Conservation (phyloP, 228 moss, liverwort and hornwort genomes). For the Sphagnum magellanicum region DNA sequence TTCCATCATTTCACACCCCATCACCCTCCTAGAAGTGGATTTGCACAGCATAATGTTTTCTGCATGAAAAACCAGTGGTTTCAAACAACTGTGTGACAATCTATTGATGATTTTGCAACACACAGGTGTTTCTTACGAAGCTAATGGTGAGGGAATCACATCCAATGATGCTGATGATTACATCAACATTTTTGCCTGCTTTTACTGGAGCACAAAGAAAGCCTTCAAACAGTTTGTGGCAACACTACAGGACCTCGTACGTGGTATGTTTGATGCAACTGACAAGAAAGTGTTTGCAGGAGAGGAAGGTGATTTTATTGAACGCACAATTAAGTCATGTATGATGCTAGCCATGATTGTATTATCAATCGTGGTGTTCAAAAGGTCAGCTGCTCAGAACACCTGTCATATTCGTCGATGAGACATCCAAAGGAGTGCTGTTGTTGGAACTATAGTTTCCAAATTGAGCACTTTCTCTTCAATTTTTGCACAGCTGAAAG, state of each 20-base stretch:
- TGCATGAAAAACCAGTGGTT: not conserved
- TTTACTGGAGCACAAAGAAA: constrained; percentile 56
- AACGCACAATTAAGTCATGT: constrained; percentile 67
- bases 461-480: no score
- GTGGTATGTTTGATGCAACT: constrained; percentile 51
- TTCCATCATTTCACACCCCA: not conserved
- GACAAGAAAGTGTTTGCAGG: constrained; percentile 51
- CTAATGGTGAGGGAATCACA: no score
- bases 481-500: no score
- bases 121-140: no score
- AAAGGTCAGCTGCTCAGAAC: constrained; percentile 50
- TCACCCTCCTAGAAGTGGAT: not conserved
- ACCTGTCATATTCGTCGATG: constrained; percentile 57
- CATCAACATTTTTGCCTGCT: constrained; percentile 38
- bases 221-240: constrained; percentile 54
- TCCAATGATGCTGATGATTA: constrained; percentile 12
- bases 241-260: constrained; percentile 53
- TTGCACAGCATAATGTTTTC: not conserved
- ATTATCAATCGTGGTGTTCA: constrained; percentile 74
- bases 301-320: constrained; percentile 47
- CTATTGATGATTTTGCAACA: no score
- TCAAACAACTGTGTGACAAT: not conserved
- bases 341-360: constrained; percentile 85
- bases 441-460: no score
- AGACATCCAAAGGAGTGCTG: constrained; percentile 3